Evolutionary conservation across 2,329 filamentous ascomycete genomes (phyloP).

Genomic region (Atkinsonella hypoxylon): DNA sequence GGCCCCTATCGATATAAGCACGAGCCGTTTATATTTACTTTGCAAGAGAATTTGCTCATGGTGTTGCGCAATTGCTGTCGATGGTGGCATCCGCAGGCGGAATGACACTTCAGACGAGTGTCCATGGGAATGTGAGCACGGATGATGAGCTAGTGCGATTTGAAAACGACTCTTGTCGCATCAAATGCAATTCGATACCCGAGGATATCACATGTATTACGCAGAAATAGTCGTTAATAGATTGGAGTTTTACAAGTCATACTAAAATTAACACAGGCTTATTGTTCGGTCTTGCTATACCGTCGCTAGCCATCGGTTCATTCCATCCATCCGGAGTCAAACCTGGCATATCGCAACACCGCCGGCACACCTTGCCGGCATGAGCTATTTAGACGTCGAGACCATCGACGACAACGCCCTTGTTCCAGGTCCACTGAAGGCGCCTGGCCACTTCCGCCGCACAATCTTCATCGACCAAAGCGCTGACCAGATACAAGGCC

Average conservation of each 20-base stretch:
- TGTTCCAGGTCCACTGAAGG: conserved; percentile 77
- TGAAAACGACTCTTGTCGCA: no score
- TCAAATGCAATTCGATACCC: no score
- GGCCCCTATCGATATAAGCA: no score
- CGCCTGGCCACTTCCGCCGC: conserved; percentile 62
- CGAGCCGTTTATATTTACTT: no score
- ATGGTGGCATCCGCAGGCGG: no score
- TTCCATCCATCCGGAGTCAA: not conserved
- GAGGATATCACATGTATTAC: no score
- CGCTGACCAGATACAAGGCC: conserved; percentile 71
- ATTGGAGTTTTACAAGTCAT: conserved; percentile 4
- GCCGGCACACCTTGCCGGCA: conserved; percentile 15
- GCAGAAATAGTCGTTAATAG: not conserved
- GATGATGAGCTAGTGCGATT: no score
- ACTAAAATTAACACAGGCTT: conserved; percentile 3
- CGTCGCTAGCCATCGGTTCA: not conserved
- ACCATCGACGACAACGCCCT: conserved; percentile 74
- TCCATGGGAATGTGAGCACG: no score
- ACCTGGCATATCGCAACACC: not conserved
- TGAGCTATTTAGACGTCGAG: conserved; percentile 56
- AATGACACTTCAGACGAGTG: no score
- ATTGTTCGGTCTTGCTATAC: conserved; percentile 3
- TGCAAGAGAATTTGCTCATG: no score
- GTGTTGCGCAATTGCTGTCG: no score
- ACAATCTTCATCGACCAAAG: conserved; percentile 64